Evolutionary conservation across 768 basidiomycete genomes (phyloP).

Genomic region (Rhizopogon sp.): DNA sequence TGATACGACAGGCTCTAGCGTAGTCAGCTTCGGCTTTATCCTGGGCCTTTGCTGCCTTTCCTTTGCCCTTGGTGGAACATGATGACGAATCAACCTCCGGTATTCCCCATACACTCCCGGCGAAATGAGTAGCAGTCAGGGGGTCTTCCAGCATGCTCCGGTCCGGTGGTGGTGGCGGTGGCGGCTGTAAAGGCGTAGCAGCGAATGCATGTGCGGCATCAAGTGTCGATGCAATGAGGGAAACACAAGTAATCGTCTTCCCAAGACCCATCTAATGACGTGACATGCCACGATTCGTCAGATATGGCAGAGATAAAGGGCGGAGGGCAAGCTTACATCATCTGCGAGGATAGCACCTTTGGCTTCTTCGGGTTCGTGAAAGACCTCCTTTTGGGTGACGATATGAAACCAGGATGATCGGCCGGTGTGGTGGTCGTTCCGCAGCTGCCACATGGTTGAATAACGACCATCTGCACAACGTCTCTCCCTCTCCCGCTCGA

Average conservation of each 20-base stretch:
- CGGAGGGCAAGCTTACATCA: conserved; percentile 61
- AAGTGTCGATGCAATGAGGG: conserved; percentile 86
- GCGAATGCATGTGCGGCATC: conserved; percentile 64
- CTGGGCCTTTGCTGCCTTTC: conserved; percentile 58
- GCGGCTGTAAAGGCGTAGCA: conserved; percentile 42
- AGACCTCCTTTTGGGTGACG: conserved; percentile 77
- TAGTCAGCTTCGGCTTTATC: conserved; percentile 72
- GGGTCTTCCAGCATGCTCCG: conserved; percentile 22
- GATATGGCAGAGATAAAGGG: conserved; percentile 7
- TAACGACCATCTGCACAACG: conserved; percentile 51
- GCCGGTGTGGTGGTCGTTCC: conserved; percentile 42
- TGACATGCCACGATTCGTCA: conserved; percentile 11
- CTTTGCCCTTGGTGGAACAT: conserved; percentile 50
- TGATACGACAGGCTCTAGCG: conserved; percentile 68
- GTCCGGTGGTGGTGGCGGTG: conserved; percentile 39
- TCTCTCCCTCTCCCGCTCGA: conserved; percentile 79
- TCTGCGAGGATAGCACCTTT: conserved; percentile 94
- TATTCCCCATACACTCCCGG: conserved; percentile 83
- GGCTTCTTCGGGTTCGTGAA: conserved; percentile 60
- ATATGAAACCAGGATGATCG: conserved; percentile 69
- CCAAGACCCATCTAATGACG: conserved; percentile 87
- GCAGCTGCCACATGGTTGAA: conserved; percentile 68
- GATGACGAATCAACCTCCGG: conserved; percentile 40
- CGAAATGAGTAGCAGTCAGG: conserved; percentile 55
- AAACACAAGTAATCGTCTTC: conserved; percentile 94